Conservation (phyloP, 2,329 filamentous ascomycete genomes). For the Aspergillus jensenii region DNA sequence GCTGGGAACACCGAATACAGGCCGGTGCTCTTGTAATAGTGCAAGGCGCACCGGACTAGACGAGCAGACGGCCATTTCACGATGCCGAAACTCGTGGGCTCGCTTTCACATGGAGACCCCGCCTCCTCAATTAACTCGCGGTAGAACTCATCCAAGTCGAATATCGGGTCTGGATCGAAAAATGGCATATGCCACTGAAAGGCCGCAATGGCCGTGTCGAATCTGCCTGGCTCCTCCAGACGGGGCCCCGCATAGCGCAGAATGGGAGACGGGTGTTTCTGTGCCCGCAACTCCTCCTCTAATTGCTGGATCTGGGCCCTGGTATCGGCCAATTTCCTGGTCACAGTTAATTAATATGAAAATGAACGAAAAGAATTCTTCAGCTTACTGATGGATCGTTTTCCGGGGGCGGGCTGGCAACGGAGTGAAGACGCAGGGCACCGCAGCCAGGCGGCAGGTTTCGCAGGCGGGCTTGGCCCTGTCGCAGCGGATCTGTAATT, state of each 20-base stretch:
- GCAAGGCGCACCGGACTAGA: constrained; percentile 17
- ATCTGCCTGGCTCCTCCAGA: background rate
- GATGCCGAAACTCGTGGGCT: background rate
- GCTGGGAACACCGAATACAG: constrained; percentile 27
- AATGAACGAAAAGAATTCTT: no score
- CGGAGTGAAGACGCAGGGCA: constrained; percentile 23
- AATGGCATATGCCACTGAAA: constrained; percentile 1
- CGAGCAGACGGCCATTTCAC: constrained; percentile 17
- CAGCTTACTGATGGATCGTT: constrained; percentile 22
- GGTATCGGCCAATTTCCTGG: constrained; percentile 20
- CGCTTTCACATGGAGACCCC: background rate
- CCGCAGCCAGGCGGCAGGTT: constrained; percentile 22
- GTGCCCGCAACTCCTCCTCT: background rate
- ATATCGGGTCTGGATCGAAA: background rate
- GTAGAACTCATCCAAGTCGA: background rate
- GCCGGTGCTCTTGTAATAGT: constrained; percentile 19
- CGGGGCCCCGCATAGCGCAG: background rate
- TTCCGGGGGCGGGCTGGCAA: constrained; percentile 15
- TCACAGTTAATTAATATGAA: no score
- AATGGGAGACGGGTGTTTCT: background rate
- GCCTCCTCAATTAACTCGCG: background rate
- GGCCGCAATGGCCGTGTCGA: background rate
- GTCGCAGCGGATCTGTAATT: constrained; percentile 27
- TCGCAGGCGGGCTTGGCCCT: constrained; percentile 26
- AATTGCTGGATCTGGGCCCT: constrained; percentile 15